Conservation (phyloP, 2,329 filamentous ascomycete genomes). For the Sarocladium strictum region DNA sequence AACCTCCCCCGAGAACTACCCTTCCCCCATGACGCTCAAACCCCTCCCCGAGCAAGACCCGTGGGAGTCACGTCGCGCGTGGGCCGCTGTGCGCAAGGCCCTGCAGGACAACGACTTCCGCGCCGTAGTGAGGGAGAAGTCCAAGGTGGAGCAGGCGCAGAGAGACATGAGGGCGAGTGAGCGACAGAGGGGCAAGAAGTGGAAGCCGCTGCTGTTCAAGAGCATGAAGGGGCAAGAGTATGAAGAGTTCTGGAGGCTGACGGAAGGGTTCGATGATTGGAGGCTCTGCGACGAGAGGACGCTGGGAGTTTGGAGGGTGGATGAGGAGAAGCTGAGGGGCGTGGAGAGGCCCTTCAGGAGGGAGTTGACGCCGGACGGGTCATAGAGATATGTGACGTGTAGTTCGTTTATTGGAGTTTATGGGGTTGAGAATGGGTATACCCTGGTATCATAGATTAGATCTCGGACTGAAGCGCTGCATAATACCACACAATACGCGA, state of each 20-base stretch:
- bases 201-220: conserved; percentile 35
- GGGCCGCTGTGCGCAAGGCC: conserved; percentile 68
- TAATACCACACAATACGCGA: too few relatives aligned
- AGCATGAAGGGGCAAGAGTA: conserved; percentile 20
- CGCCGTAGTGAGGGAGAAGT: conserved; percentile 64
- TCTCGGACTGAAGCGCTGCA: too few relatives aligned
- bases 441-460: background rate
- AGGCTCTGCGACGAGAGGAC: conserved; percentile 27
- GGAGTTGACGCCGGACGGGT: conserved; percentile 23
- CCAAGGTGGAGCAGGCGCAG: conserved; percentile 76
- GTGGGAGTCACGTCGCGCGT: conserved; percentile 74
- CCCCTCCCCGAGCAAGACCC: conserved; percentile 64
- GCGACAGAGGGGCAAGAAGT: conserved; percentile 31
- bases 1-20: background rate
- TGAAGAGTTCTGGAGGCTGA: conserved; percentile 24
- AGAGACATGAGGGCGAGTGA: conserved; percentile 67
- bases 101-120: conserved; percentile 73
- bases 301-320: conserved; percentile 32
- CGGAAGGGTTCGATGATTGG: conserved; percentile 21
- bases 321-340: conserved; percentile 18
- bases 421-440: background rate
- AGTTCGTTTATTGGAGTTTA: background rate
- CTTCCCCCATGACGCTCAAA: conserved; percentile 3
- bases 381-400: background rate
- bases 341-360: conserved; percentile 27